A percentile compares a stretch with the other conserved stretches of the same genome.
Evolutionary conservation across 257 asterid species (phyloP).

Genomic region (Cruciata laevipes): DNA sequence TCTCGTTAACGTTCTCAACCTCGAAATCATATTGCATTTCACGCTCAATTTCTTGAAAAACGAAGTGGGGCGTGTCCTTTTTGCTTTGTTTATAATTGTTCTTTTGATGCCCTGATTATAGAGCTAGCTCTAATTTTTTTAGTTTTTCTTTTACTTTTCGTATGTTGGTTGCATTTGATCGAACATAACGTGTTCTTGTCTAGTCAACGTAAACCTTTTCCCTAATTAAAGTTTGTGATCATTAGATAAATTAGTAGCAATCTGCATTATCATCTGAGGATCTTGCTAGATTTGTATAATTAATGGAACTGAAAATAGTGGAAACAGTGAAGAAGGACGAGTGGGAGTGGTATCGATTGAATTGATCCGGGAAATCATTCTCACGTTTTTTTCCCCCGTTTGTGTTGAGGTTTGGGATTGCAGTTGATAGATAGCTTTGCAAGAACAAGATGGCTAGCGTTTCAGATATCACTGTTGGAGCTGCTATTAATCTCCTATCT

Average conservation of each 20-base stretch:
- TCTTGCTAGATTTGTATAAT: too few relatives aligned
- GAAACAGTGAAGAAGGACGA: not conserved
- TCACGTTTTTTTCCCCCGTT: slow-evolving; percentile 1
- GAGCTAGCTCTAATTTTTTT: not conserved
- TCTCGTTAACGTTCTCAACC: not conserved
- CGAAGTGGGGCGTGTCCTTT: not conserved
- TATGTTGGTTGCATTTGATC: not conserved
- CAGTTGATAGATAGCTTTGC: slow-evolving; percentile 27
- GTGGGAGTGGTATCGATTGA: not conserved
- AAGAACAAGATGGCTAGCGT: slow-evolving; percentile 52
- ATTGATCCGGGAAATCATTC: not conserved
- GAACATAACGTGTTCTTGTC: not conserved
- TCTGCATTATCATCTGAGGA: too few relatives aligned
- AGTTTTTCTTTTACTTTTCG: not conserved
- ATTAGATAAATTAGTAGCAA: too few relatives aligned
- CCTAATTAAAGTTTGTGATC: too few relatives aligned
- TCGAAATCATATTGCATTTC: not conserved
- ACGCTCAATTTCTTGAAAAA: not conserved
- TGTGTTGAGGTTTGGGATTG: slow-evolving; percentile 4
- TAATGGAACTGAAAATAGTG: not conserved
- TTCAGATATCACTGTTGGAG: slow-evolving; percentile 60
- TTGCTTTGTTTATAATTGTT: not conserved
- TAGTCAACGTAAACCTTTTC: not conserved
- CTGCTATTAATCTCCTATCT: slow-evolving; percentile 61
- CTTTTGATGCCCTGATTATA: not conserved